A percentile compares a stretch with the other conserved stretches of the same genome.
These are phyloP conservation scores for Huntiella savannae DNA, from an alignment of 2,329 filamentous ascomycete species.

Conservation along the genomic window DNA sequence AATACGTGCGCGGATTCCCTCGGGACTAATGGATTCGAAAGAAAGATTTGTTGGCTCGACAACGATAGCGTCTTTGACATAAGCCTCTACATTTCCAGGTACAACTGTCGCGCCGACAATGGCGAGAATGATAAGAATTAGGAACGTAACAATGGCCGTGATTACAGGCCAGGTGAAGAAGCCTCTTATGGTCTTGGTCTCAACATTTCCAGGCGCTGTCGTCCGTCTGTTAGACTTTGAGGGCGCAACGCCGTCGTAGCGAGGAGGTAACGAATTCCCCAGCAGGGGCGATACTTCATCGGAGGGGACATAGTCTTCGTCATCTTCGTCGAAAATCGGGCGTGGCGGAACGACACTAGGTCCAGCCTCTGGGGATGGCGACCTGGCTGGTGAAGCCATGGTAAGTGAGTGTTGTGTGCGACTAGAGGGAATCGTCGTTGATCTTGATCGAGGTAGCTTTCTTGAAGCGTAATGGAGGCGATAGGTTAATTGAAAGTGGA, in stretches of 20 bases:
- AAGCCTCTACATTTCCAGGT: constrained; percentile 64
- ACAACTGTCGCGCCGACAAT: constrained; percentile 65
- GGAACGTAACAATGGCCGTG: constrained; percentile 51
- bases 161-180: constrained; percentile 45
- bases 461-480: neutral
- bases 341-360: constrained; percentile 1
- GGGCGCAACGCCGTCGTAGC: constrained; percentile 22
- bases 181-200: constrained; percentile 17
- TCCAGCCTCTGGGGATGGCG: no score
- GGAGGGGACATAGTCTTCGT: constrained; percentile 14
- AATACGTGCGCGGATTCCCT: constrained; percentile 61
- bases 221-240: constrained; percentile 12
- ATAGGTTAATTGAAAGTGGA: neutral
- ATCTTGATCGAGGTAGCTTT: no score
- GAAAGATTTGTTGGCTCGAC: constrained; percentile 71
- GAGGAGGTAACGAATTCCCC: constrained; percentile 19
- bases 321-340: constrained; percentile 15
- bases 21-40: constrained; percentile 63
- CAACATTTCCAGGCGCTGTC: constrained; percentile 12
- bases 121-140: constrained; percentile 42
- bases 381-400: constrained; percentile 6
- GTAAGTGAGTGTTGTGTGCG: neutral
- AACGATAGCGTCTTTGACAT: constrained; percentile 65
- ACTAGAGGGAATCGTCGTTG: no score
- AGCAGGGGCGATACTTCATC: constrained; percentile 36